Evolutionary conservation across 768 basidiomycete genomes (phyloP).

Genomic region (Suillus alpinus): DNA sequence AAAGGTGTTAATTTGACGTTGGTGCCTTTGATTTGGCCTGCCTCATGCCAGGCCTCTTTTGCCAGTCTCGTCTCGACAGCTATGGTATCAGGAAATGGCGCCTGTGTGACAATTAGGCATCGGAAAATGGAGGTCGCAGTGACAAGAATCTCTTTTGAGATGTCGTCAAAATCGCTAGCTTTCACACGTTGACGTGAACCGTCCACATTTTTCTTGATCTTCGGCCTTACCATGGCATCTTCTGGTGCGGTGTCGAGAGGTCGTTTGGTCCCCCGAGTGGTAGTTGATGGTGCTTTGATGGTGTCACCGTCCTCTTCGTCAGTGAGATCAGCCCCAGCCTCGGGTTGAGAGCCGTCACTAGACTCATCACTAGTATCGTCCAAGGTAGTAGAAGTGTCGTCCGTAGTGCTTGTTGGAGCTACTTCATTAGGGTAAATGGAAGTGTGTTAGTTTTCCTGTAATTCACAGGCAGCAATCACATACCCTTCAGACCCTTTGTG

Average conservation of each 20-base stretch:
- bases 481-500: too few species aligned
- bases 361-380: neutral
- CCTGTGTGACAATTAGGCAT: slow-evolving; percentile 15
- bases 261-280: neutral
- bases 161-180: slow-evolving; percentile 17
- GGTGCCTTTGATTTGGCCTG: slow-evolving; percentile 1
- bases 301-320: neutral
- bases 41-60: slow-evolving; percentile 1
- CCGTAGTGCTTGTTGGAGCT: neutral
- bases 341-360: neutral
- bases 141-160: slow-evolving; percentile 17
- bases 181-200: neutral
- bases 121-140: slow-evolving; percentile 15
- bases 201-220: too few species aligned
- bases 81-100: slow-evolving; percentile 20
- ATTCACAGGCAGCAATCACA: too few species aligned
- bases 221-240: neutral
- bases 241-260: neutral
- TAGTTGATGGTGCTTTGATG: neutral
- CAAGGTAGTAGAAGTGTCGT: neutral
- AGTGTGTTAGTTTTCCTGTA: too few species aligned
- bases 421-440: too few species aligned
- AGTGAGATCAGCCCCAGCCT: neutral
- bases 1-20: neutral
- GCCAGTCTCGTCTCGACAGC: slow-evolving; percentile 3